phyloP scores from a whole-genome alignment of 805 yeast genomes.

The Myxozyma sirexii region DNA sequence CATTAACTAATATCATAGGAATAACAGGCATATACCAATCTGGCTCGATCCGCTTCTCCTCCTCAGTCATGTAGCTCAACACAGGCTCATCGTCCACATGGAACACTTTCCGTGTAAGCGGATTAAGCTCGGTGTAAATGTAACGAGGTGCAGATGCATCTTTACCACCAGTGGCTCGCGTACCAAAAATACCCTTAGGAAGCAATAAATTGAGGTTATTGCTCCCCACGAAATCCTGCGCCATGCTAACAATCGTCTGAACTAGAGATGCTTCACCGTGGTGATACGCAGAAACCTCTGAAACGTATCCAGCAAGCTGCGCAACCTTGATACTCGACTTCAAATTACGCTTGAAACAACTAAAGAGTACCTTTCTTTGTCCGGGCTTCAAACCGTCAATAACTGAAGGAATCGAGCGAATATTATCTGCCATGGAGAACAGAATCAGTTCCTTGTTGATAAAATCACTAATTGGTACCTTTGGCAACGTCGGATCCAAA shows the following conservation, averaged over 20 bases:
- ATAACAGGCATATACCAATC: constrained; percentile 93
- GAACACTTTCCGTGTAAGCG: constrained; percentile 74
- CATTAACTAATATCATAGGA: constrained; percentile 94
- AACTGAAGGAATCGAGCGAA: constrained; percentile 91
- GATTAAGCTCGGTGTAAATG: constrained; percentile 81
- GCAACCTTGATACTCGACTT: constrained; percentile 82
- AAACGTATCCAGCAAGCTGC: constrained; percentile 84
- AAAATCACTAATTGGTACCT: constrained; percentile 89
- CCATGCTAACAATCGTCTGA: constrained; percentile 89
- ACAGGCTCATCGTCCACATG: constrained; percentile 79
- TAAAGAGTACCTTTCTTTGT: constrained; percentile 89
- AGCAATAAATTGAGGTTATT: constrained; percentile 81
- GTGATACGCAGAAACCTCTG: constrained; percentile 89
- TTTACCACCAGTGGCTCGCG: constrained; percentile 95
- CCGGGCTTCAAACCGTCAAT: constrained; percentile 97
- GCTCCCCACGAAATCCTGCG: constrained; percentile 92
- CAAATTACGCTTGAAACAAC: constrained; percentile 80
- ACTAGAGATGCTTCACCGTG: constrained; percentile 90
- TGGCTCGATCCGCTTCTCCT: constrained; percentile 92
- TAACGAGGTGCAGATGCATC: constrained; percentile 99
- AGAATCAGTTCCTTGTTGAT: constrained; percentile 93
- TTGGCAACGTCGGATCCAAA: constrained; percentile 71
- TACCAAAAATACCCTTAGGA: constrained; percentile 96
- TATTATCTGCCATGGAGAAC: constrained; percentile 94
- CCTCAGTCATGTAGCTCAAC: constrained; percentile 81